Evolutionary conservation across 805 yeast species (phyloP), one percentile per base, ranked within the genome.

Genomic region (Cephaloascus fragrans): DNA sequence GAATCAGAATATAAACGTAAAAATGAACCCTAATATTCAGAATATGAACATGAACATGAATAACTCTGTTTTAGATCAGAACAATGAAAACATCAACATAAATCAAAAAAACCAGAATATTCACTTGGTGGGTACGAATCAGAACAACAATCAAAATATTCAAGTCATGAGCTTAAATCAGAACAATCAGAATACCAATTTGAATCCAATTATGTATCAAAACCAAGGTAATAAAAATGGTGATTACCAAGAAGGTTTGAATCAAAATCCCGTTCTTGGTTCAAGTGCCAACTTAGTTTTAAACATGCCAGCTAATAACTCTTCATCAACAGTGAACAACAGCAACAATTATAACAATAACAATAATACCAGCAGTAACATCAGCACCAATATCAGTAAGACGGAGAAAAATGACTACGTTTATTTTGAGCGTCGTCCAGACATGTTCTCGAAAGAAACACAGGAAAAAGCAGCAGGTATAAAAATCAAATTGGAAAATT

Each of bases 401-500:
- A 6, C 28, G 12, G 28, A 8, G 8, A 47, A 48, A 35, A 46
- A 55, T 8, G 77, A 77, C 41, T 78, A 80, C 48, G 84, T 81
- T 44, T 72, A 76, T 49, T 83, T 88, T 61, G 87, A 80, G 47
- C 73, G 96, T 41, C 87, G 83, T 50, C 96, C 96, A 1, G 88
- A 83, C 46, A 62, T 73, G 50, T 69, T 87, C 49, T 73, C 83
- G n/a, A 79, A 82, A 47, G 52, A 70, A 4, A 71, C 93, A 0
- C 94, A 83, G 50, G 96, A 88, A 50, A 79, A 77, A 49, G 87
- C 96, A 0, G 79, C 94, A 0, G 85, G 90, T 2, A 78, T 85
- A 34, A 87, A 86, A 57, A 67, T 88, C 44, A 80, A 80, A 47
- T 64, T 88, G 37, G 96, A 88, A 55, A 86, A 86, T 53, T 85